Evolutionary conservation across 1,284 basidiomycete species (phyloP).

Genomic region (Ceratobasidium sp.): DNA sequence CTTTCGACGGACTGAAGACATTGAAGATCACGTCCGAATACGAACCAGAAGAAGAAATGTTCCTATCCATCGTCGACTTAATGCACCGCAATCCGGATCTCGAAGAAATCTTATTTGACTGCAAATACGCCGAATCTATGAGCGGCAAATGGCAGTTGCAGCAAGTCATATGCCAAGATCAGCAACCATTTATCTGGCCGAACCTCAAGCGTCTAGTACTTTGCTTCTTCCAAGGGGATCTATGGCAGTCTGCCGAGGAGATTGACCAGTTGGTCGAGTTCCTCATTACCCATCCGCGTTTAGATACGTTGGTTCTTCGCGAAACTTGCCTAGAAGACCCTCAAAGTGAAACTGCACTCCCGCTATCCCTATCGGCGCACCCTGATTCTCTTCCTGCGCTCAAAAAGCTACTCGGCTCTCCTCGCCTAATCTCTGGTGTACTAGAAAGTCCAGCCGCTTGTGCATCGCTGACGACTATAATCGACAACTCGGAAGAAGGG

Average conservation of each 20-base stretch:
- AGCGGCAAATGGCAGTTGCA: slow-evolving; percentile 11
- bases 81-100: slow-evolving; percentile 12
- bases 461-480: neutral
- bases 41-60: neutral
- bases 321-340: slow-evolving; percentile 22
- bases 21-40: slow-evolving; percentile 11
- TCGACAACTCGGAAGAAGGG: slow-evolving; percentile 21
- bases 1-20: slow-evolving; percentile 4
- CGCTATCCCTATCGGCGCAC: neutral
- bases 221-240: neutral
- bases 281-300: slow-evolving; percentile 3
- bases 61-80: neutral
- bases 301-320: slow-evolving; percentile 7
- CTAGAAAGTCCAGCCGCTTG: slow-evolving; percentile 23
- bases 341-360: slow-evolving; percentile 10
- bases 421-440: slow-evolving; percentile 16
- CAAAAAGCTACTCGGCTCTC: slow-evolving; percentile 7
- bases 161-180: slow-evolving; percentile 3
- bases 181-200: slow-evolving; percentile 18
- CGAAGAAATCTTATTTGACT: slow-evolving; percentile 15
- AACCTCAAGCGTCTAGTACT: slow-evolving; percentile 13
- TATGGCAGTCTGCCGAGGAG: slow-evolving; percentile 24
- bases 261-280: neutral
- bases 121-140: slow-evolving; percentile 27
- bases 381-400: slow-evolving; percentile 2